A percentile compares a stretch with the other conserved stretches of the same genome.
These are phyloP conservation scores for Gymnopilus dilepis DNA, from an alignment of 768 basidiomycete species.

Conservation along the genomic window DNA sequence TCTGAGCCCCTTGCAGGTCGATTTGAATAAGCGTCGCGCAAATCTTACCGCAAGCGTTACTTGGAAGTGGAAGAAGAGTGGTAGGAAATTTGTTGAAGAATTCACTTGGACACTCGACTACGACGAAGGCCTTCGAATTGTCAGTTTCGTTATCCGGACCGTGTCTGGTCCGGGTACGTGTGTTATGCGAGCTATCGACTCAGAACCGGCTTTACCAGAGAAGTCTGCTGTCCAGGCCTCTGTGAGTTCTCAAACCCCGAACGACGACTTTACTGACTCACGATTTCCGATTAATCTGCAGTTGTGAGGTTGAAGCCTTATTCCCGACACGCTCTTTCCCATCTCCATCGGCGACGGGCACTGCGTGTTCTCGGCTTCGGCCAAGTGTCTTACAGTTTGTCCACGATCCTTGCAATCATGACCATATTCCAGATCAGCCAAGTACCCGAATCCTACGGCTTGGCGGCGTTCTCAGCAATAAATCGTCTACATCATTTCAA, in stretches of 20 bases:
- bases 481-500: not conserved
- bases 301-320: slow-evolving; percentile 1
- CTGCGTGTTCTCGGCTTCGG: slow-evolving; percentile 16
- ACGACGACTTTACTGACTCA: slow-evolving; percentile 1
- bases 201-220: slow-evolving; percentile 15
- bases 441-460: not conserved
- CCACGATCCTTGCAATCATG: not conserved
- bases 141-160: slow-evolving; percentile 45
- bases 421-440: not conserved
- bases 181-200: slow-evolving; percentile 50
- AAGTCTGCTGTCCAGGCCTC: slow-evolving; percentile 15
- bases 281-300: not conserved
- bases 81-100: slow-evolving; percentile 49
- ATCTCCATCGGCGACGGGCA: slow-evolving; percentile 14
- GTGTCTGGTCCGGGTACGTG: slow-evolving; percentile 47
- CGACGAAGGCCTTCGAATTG: slow-evolving; percentile 49
- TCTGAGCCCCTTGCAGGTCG: slow-evolving; percentile 29
- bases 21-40: slow-evolving; percentile 34
- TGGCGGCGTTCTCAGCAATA: not conserved
- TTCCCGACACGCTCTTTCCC: slow-evolving; percentile 1
- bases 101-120: slow-evolving; percentile 50
- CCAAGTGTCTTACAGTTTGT: slow-evolving; percentile 5
- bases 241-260: slow-evolving; percentile 17
- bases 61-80: slow-evolving; percentile 53
- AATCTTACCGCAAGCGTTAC: slow-evolving; percentile 42